Percentiles rank a stretch among this genome's conserved stretches.
Conservation (phyloP, 2,329 filamentous ascomycete genomes). For the Ophiostoma sp. region DNA sequence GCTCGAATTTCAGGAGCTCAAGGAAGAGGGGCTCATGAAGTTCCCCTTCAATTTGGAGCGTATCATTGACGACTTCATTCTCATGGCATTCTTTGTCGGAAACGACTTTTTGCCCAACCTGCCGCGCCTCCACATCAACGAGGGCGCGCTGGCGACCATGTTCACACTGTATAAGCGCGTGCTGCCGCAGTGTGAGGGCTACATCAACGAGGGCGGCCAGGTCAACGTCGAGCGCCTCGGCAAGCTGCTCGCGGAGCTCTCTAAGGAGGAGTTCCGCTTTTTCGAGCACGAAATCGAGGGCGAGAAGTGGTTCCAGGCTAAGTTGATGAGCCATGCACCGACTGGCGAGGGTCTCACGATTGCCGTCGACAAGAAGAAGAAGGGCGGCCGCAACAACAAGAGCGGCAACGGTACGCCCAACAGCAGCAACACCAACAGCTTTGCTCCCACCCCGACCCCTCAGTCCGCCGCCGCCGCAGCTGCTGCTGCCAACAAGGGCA, state of each 20-base stretch:
- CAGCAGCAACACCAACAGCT: constrained; percentile 31
- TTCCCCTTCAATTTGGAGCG: constrained; percentile 92
- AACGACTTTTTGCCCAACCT: constrained; percentile 99
- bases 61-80: constrained; percentile 97
- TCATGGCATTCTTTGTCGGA: constrained; percentile 99
- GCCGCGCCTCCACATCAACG: constrained; percentile 95
- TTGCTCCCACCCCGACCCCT: constrained; percentile 20
- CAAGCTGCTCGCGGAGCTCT: constrained; percentile 77
- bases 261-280: constrained; percentile 85
- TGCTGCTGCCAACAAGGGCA: constrained; percentile 53
- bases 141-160: constrained; percentile 95
- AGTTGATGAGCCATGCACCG: constrained; percentile 59
- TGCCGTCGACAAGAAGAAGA: constrained; percentile 25
- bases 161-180: constrained; percentile 94
- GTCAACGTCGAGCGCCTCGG: constrained; percentile 83
- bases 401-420: constrained; percentile 32
- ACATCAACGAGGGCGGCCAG: constrained; percentile 92
- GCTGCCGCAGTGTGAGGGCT: constrained; percentile 82
- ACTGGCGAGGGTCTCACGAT: constrained; percentile 57
- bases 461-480: neutral
- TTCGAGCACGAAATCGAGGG: constrained; percentile 90
- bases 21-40: constrained; percentile 67
- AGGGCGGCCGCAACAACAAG: neutral
- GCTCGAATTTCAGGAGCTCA: constrained; percentile 91
- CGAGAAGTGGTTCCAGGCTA: constrained; percentile 87